These are phyloP conservation scores for Mycena capillaripes DNA, from an alignment of 768 basidiomycete species.

Conservation along the genomic window DNA sequence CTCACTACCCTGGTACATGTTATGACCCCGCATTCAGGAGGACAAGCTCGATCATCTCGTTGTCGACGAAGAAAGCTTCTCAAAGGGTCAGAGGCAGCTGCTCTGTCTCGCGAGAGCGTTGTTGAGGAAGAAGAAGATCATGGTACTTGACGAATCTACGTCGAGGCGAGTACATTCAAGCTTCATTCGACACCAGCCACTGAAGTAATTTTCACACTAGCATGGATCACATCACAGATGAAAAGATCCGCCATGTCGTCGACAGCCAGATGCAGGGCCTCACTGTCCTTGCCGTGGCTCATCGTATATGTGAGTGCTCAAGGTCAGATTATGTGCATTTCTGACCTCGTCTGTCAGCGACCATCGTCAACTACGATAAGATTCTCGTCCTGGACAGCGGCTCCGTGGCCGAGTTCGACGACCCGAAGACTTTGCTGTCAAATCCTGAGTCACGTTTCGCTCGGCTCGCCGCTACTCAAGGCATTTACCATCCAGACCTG, in stretches of 20 bases:
- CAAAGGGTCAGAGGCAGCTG: conserved; percentile 31
- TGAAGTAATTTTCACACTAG: not conserved
- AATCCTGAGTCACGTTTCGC: conserved; percentile 32
- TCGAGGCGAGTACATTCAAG: conserved; percentile 6
- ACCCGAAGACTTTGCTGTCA: conserved; percentile 12
- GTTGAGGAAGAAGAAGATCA: conserved; percentile 26
- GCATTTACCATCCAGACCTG: conserved; percentile 27
- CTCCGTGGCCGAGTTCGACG: conserved; percentile 27
- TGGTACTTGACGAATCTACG: conserved; percentile 31
- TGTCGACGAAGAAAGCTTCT: conserved; percentile 32
- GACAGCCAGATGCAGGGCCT: conserved; percentile 28
- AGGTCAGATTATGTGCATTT: not conserved
- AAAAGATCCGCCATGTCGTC: conserved; percentile 24
- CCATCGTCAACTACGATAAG: conserved; percentile 32
- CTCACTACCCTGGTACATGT: too few species aligned
- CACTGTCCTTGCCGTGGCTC: conserved; percentile 28
- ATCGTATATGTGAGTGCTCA: conserved; percentile 28
- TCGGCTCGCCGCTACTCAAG: conserved; percentile 28
- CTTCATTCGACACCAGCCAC: not conserved
- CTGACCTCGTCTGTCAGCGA: conserved; percentile 11
- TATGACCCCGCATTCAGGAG: not conserved
- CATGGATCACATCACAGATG: not conserved
- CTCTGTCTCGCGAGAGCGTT: conserved; percentile 29
- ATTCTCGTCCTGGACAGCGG: conserved; percentile 28
- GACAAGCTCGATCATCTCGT: conserved; percentile 32